Percentiles rank a stretch among this genome's conserved stretches.
Conservation (phyloP, 805 yeast species). For the Komagataella populi region DNA sequence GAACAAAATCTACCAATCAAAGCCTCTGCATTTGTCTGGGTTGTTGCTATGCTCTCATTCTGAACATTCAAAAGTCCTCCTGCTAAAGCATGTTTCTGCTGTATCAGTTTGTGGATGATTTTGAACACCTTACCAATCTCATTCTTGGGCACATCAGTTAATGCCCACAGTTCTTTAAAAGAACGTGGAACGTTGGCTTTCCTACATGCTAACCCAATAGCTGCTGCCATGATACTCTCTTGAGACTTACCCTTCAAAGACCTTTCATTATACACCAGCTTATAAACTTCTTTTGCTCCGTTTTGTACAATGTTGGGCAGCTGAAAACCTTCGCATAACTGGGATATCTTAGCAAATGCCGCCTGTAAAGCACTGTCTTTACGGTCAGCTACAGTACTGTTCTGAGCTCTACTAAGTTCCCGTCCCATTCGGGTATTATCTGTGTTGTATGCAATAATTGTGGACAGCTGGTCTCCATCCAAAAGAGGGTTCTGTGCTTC, state of each 20-base stretch:
- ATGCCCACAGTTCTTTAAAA: constrained; percentile 89
- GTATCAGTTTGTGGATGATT: constrained; percentile 51
- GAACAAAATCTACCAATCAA: constrained; percentile 94
- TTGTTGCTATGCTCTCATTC: constrained; percentile 43
- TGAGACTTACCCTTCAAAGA: constrained; percentile 81
- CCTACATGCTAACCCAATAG: constrained; percentile 88
- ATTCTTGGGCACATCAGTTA: constrained; percentile 85
- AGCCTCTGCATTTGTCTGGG: constrained; percentile 88
- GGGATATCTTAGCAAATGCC: constrained; percentile 83
- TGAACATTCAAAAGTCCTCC: constrained; percentile 28
- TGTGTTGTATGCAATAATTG: constrained; percentile 79
- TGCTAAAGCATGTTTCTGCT: constrained; percentile 36
- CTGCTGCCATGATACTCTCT: constrained; percentile 93
- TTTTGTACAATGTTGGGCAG: constrained; percentile 92
- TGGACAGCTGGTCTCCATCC: constrained; percentile 84
- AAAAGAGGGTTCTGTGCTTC: constrained; percentile 89
- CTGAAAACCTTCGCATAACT: constrained; percentile 94
- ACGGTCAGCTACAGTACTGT: constrained; percentile 70
- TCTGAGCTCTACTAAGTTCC: constrained; percentile 83
- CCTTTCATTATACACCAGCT: constrained; percentile 78
- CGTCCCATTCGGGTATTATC: constrained; percentile 81
- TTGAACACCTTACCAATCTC: constrained; percentile 90
- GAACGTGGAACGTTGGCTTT: constrained; percentile 90
- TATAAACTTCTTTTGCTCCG: constrained; percentile 94
- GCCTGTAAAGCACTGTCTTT: constrained; percentile 79